Conservation (phyloP, 768 basidiomycete species). For the Hirschioporus abietinus region DNA sequence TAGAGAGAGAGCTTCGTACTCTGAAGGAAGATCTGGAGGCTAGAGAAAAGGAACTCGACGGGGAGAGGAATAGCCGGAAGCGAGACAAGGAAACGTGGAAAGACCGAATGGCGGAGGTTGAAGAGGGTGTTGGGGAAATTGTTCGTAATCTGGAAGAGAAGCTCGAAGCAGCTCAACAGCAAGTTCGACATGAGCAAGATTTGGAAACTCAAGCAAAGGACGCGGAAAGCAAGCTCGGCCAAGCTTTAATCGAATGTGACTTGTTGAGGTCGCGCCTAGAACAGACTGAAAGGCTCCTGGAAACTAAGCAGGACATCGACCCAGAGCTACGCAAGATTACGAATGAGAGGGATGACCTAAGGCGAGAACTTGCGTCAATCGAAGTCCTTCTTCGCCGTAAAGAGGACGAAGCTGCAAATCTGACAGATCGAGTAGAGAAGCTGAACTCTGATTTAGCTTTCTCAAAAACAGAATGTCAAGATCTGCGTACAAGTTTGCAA, state of each 20-base stretch:
- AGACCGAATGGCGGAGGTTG: slow-evolving; percentile 65
- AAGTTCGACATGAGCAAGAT: slow-evolving; percentile 22
- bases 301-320: slow-evolving; percentile 62
- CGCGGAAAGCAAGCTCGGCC: slow-evolving; percentile 38
- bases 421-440: slow-evolving; percentile 2
- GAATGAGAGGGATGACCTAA: slow-evolving; percentile 11
- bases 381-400: not conserved
- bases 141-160: slow-evolving; percentile 60
- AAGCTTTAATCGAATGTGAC: slow-evolving; percentile 47
- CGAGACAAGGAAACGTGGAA: slow-evolving; percentile 68
- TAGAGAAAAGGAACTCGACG: slow-evolving; percentile 42
- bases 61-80: slow-evolving; percentile 52
- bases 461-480: not conserved
- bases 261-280: slow-evolving; percentile 52
- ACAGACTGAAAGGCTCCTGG: slow-evolving; percentile 61
- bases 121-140: slow-evolving; percentile 62
- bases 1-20: slow-evolving; percentile 42
- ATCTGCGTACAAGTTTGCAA: not conserved
- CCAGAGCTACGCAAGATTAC: slow-evolving; percentile 61
- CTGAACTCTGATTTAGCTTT: slow-evolving; percentile 1
- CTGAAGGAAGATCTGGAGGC: slow-evolving; percentile 38
- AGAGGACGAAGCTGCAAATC: not conserved
- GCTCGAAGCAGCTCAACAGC: slow-evolving; percentile 34
- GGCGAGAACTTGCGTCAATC: not conserved
- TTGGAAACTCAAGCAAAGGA: slow-evolving; percentile 36